Evolutionary conservation across 108 stramenopile genomes (phyloP).

Genomic region (Pseudonitzschia delicatissima): DNA sequence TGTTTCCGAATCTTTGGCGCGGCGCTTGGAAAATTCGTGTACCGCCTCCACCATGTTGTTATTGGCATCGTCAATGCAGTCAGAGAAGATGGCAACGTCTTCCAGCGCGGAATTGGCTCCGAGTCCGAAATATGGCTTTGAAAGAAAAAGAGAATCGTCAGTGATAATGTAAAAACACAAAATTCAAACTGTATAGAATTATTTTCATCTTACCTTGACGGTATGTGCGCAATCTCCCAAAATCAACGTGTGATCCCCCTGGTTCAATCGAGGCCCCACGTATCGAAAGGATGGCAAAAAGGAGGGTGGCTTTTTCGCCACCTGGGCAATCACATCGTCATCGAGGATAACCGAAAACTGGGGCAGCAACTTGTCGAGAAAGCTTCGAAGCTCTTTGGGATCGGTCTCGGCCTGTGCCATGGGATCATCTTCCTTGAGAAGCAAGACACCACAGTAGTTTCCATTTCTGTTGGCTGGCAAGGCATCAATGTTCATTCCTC

Average conservation of each 20-base stretch:
- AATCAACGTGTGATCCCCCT: slow-evolving; percentile 58
- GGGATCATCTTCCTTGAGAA: slow-evolving; percentile 65
- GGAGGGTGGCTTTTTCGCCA: slow-evolving; percentile 69
- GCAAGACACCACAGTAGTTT: slow-evolving; percentile 77
- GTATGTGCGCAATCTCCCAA: slow-evolving; percentile 76
- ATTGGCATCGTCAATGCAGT: slow-evolving; percentile 35
- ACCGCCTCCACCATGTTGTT: slow-evolving; percentile 43
- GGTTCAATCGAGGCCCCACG: slow-evolving; percentile 69
- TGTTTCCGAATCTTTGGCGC: slow-evolving; percentile 74
- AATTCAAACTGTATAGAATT: neutral
- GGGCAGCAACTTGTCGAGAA: slow-evolving; percentile 72
- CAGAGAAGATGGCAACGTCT: slow-evolving; percentile 60
- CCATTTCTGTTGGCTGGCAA: slow-evolving; percentile 74
- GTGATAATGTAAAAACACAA: neutral
- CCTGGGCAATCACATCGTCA: slow-evolving; percentile 55
- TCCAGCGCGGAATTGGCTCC: slow-evolving; percentile 94
- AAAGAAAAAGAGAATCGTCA: slow-evolving; percentile 45
- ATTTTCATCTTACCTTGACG: neutral
- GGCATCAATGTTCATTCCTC: slow-evolving; percentile 74
- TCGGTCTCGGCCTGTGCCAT: slow-evolving; percentile 55
- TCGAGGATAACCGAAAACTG: slow-evolving; percentile 68
- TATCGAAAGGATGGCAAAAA: slow-evolving; percentile 83
- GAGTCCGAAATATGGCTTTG: slow-evolving; percentile 92
- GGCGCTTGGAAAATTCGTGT: slow-evolving; percentile 51
- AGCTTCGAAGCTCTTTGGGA: slow-evolving; percentile 46